Percentiles rank a stretch among this genome's conserved stretches.
Conservation (phyloP, 306 rosid species). For the Erythrophleum fordii region DNA sequence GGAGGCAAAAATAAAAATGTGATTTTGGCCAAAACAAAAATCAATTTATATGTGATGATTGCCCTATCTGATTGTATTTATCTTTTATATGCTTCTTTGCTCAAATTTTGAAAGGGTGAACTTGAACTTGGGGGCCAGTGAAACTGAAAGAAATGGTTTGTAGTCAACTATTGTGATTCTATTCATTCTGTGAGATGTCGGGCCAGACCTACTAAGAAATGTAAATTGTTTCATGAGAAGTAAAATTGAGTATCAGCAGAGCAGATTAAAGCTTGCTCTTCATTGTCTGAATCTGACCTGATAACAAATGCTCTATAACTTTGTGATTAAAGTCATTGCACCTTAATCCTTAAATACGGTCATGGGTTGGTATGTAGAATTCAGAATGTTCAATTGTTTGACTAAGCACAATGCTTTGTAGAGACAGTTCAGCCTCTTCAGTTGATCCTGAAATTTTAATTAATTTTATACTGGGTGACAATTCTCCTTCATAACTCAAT, state of each 20-base stretch:
- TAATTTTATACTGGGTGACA: slow-evolving; percentile 29
- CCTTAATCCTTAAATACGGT: slow-evolving; percentile 5
- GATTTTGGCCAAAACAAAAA: neutral
- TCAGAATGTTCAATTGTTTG: slow-evolving; percentile 2
- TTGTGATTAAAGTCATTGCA: neutral
- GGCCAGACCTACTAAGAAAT: slow-evolving; percentile 22
- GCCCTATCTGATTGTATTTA: slow-evolving; percentile 20
- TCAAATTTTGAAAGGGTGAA: slow-evolving; percentile 13
- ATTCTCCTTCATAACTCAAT: slow-evolving; percentile 35
- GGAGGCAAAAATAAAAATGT: neutral
- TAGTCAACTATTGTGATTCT: neutral
- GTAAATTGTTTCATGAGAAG: neutral
- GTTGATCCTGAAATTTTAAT: slow-evolving; percentile 23
- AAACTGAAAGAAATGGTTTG: slow-evolving; percentile 8
- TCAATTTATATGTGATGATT: slow-evolving; percentile 1
- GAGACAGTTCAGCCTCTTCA: slow-evolving; percentile 12
- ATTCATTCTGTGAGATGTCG: slow-evolving; percentile 29
- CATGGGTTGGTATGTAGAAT: slow-evolving; percentile 4
- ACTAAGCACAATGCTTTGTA: neutral
- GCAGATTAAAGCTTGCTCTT: slow-evolving; percentile 20
- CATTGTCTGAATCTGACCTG: slow-evolving; percentile 13
- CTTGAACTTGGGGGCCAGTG: slow-evolving; percentile 8
- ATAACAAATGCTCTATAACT: slow-evolving; percentile 6
- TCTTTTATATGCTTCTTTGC: slow-evolving; percentile 24
- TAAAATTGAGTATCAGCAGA: slow-evolving; percentile 3